These are phyloP conservation scores for Fusarium foetens DNA, from an alignment of 2,329 filamentous ascomycete genomes.

Conservation along the genomic window DNA sequence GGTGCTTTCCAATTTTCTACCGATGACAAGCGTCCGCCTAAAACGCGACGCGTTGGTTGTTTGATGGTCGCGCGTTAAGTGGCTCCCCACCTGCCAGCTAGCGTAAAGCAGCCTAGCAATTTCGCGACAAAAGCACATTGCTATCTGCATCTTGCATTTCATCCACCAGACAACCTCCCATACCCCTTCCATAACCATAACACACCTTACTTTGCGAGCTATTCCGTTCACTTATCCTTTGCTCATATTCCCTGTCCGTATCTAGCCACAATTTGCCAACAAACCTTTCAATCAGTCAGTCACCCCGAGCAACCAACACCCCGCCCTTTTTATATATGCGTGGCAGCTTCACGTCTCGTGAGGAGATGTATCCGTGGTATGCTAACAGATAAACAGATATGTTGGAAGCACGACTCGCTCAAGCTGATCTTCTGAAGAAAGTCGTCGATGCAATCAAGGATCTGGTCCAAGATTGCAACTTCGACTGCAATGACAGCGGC, in stretches of 20 bases:
- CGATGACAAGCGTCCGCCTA: neutral
- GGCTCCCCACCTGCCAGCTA: constrained; percentile 19
- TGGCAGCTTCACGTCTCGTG: constrained; percentile 22
- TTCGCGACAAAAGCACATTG: constrained; percentile 24
- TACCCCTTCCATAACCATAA: neutral
- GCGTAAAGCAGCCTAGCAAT: constrained; percentile 33
- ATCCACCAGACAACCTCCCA: constrained; percentile 27
- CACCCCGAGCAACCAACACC: constrained; percentile 27
- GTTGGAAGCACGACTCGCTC: constrained; percentile 97
- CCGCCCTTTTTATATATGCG: constrained; percentile 21
- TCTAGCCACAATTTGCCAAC: neutral
- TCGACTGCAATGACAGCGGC: constrained; percentile 99
- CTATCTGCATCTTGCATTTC: constrained; percentile 17
- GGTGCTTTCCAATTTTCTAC: neutral
- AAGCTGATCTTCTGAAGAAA: constrained; percentile 95
- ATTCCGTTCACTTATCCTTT: neutral
- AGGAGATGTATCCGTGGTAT: constrained; percentile 2
- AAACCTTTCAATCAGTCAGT: constrained; percentile 25
- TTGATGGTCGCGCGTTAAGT: constrained; percentile 30
- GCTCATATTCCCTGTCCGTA: neutral
- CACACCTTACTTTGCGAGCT: neutral
- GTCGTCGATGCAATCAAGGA: constrained; percentile 99
- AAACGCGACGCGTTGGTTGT: constrained; percentile 25
- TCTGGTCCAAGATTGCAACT: constrained; percentile 99
- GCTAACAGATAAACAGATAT: constrained; percentile 60